These are phyloP conservation scores for Xylaria sp. DNA, from an alignment of 2,329 filamentous ascomycete species.

Conservation along the genomic window DNA sequence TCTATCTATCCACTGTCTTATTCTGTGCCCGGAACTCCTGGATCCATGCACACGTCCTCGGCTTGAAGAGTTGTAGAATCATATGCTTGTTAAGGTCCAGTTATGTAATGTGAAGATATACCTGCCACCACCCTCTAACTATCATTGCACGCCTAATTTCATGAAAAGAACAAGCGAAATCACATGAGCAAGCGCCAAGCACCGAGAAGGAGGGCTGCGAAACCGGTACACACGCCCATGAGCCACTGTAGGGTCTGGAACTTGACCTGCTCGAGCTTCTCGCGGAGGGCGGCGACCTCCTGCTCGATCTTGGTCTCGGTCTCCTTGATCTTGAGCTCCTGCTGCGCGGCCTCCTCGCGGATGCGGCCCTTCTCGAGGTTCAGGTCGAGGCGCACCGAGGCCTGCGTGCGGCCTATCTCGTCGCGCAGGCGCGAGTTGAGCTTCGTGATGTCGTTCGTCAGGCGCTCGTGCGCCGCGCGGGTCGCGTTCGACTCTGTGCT, in stretches of 20 bases:
- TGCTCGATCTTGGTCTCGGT: constrained; percentile 99
- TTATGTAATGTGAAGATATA: constrained; percentile 7
- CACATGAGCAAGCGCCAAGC: constrained; percentile 77
- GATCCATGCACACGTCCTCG: constrained; percentile 21
- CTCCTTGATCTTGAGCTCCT: constrained; percentile 98
- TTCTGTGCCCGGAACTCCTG: constrained; percentile 10
- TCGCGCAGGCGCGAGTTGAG: constrained; percentile 88
- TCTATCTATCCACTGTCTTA: not conserved
- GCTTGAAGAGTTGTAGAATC: not conserved
- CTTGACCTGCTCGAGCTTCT: constrained; percentile 96
- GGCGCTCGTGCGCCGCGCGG: constrained; percentile 86
- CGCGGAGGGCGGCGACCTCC: constrained; percentile 88
- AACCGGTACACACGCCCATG: constrained; percentile 83
- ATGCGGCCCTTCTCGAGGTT: constrained; percentile 98
- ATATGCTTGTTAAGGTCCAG: not conserved
- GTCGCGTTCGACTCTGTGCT: constrained; percentile 91
- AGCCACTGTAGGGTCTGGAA: constrained; percentile 98
- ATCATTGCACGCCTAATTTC: not conserved
- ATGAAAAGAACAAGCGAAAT: constrained; percentile 4
- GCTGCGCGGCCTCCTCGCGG: constrained; percentile 92
- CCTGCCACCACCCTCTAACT: not conserved
- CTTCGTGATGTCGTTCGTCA: constrained; percentile 95
- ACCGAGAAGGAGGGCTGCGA: constrained; percentile 74
- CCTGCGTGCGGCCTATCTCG: constrained; percentile 94
- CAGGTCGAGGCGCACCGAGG: constrained; percentile 88